Base-by-base conservation (phyloP, 768 basidiomycete species). In the Terana coerulea region DNA sequence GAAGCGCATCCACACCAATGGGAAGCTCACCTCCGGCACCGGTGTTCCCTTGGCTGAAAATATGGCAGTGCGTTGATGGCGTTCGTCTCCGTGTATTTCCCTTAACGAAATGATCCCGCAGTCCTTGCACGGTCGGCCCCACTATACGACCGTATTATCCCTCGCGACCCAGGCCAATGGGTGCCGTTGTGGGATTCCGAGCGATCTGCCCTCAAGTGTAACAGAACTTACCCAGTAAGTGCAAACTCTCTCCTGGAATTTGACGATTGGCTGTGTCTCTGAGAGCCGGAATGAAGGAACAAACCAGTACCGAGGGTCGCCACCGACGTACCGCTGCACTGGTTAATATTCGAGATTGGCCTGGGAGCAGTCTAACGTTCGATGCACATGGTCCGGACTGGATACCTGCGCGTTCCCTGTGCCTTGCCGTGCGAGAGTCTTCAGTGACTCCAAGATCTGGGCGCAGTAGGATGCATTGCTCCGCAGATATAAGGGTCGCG, bases 231-330 rank as follows among this genome's bases (percentile, higher is more conserved):
- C 35, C 42, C 47, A 31, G 19, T 43, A 19, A 42, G 39, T 40
- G 30, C 34, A 33, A 39, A 36, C 29, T 48, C 47, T 48, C 40
- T 50, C 53, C 33, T 26, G 47, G 40, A 44, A 35, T 45, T 45
- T 46, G 39, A 48, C 33, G 22, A 29, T 5, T 35, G 41, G 35
- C 26, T 25, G 12, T 11, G 6, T 10, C 46, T 53, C 37, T 53
- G 52, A 17, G 46, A 47, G 37, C 48, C 52, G 52, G 52, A 24
- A 17, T 37, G 39, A 21, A 22, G 21, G 52, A 26, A 28, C 28
- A n/a, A n/a, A 31, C 52, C 52, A 53, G 39, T 53, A 47, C 52
- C 52, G 52, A 53, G 52, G 52, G 34, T 34, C 45, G 39, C 37
- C 52, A 37, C 44, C 26, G 21, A 47, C 30, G 28, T 28, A 47